Evolutionary conservation across 371 early-diverging fungal species (phyloP).

Genomic region (Circinella minor): DNA sequence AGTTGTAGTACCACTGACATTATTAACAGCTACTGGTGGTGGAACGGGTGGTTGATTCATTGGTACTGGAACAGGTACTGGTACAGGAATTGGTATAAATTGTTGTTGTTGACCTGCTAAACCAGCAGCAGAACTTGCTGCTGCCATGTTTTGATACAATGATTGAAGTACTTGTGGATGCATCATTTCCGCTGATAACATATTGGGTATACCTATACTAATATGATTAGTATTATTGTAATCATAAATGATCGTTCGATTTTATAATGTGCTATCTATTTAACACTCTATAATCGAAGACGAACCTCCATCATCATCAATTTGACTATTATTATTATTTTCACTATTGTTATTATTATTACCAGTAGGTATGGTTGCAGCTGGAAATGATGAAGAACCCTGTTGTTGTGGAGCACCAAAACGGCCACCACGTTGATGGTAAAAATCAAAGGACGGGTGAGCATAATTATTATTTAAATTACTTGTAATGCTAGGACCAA

Average conservation of each 20-base stretch:
- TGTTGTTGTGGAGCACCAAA: conserved; percentile 8
- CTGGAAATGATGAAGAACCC: not conserved
- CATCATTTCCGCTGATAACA: not conserved
- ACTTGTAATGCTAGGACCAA: not conserved
- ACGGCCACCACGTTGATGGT: not conserved
- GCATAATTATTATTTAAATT: conserved; percentile 5
- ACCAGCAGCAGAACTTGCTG: too few relatives aligned
- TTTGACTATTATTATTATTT: too few relatives aligned
- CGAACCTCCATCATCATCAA: not conserved
- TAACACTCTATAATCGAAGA: too few relatives aligned
- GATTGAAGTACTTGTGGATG: not conserved
- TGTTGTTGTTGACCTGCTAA: conserved; percentile 4
- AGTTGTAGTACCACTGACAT: too few relatives aligned
- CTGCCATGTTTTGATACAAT: not conserved
- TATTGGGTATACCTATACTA: not conserved
- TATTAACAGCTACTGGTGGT: too few relatives aligned
- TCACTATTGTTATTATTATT: not conserved
- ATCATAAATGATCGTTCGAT: too few relatives aligned
- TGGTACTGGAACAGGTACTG: conserved; percentile 6
- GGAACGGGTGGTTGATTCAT: not conserved
- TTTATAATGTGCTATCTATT: too few relatives aligned
- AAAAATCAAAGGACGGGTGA: not conserved
- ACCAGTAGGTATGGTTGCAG: not conserved
- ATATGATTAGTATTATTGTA: not conserved
- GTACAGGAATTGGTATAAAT: conserved; percentile 16